Evolutionary conservation across 768 basidiomycete species (phyloP).

Genomic region (Russula ochroleuca): DNA sequence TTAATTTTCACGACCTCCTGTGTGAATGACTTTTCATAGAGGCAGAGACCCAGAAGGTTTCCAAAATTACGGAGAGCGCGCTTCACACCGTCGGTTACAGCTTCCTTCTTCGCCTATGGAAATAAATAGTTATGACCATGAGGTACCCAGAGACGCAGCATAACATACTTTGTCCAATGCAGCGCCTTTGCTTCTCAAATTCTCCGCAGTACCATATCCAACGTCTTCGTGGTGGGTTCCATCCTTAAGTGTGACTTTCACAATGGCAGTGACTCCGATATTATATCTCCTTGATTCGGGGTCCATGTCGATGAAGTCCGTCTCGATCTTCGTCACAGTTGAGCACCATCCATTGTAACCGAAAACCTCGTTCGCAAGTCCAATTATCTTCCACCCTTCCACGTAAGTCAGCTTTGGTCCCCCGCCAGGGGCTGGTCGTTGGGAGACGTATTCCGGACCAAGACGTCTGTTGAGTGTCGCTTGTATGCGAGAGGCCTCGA

Average conservation of each 20-base stretch:
- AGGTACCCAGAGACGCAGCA: slow-evolving; percentile 27
- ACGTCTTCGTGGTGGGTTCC: slow-evolving; percentile 92
- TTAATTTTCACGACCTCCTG: slow-evolving; percentile 86
- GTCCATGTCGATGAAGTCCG: slow-evolving; percentile 73
- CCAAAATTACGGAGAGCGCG: slow-evolving; percentile 89
- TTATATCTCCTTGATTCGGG: slow-evolving; percentile 62
- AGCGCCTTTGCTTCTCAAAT: slow-evolving; percentile 75
- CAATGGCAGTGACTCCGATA: slow-evolving; percentile 78
- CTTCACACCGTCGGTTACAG: slow-evolving; percentile 92
- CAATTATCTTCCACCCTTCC: slow-evolving; percentile 98
- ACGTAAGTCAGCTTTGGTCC: slow-evolving; percentile 88
- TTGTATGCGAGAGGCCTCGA: slow-evolving; percentile 68
- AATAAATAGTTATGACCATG: slow-evolving; percentile 1
- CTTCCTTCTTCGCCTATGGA: slow-evolving; percentile 96
- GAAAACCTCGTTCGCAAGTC: slow-evolving; percentile 96
- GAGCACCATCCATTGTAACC: slow-evolving; percentile 97
- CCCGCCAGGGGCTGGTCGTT: slow-evolving; percentile 81
- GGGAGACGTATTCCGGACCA: slow-evolving; percentile 91
- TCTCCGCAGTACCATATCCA: slow-evolving; percentile 86
- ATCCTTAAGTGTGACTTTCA: slow-evolving; percentile 83
- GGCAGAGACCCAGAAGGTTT: slow-evolving; percentile 90
- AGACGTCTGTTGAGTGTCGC: slow-evolving; percentile 81
- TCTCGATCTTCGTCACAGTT: slow-evolving; percentile 65
- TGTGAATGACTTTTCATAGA: slow-evolving; percentile 93
- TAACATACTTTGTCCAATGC: slow-evolving; percentile 84